These are phyloP conservation scores for Soucietia sequanensis DNA, from an alignment of 805 yeast species.

Conservation along the genomic window DNA sequence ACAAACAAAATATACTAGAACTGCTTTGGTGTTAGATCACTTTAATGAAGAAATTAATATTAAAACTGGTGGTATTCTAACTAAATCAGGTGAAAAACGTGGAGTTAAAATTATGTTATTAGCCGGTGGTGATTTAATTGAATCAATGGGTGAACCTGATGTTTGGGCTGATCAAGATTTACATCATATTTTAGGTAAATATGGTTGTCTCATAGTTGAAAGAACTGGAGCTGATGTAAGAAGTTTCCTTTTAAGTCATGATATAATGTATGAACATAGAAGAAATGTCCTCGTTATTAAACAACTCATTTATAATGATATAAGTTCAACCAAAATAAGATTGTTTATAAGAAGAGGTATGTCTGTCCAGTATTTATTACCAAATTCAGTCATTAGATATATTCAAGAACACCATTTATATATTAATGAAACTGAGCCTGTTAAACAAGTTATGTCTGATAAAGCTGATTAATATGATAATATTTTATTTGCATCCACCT, in stretches of 20 bases:
- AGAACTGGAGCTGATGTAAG: slow-evolving; percentile 96
- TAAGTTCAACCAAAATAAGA: slow-evolving; percentile 91
- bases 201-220: slow-evolving; percentile 95
- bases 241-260: slow-evolving; percentile 87
- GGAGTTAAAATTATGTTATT: slow-evolving; percentile 94
- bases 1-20: slow-evolving; percentile 86
- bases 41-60: slow-evolving; percentile 93
- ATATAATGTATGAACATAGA: slow-evolving; percentile 95
- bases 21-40: slow-evolving; percentile 94
- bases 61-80: slow-evolving; percentile 78
- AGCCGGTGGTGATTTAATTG: slow-evolving; percentile 97
- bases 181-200: slow-evolving; percentile 91
- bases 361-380: slow-evolving; percentile 93
- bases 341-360: slow-evolving; percentile 90
- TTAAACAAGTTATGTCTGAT: slow-evolving; percentile 69
- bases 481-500: too few species aligned
- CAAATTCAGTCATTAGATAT: slow-evolving; percentile 91
- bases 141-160: slow-evolving; percentile 99
- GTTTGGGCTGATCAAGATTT: slow-evolving; percentile 98
- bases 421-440: slow-evolving; percentile 82
- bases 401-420: slow-evolving; percentile 90
- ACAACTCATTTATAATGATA: slow-evolving; percentile 94
- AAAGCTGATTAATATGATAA: slow-evolving; percentile 19
- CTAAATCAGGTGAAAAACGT: slow-evolving; percentile 55
- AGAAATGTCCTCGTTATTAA: slow-evolving; percentile 91